A percentile compares a stretch with the other conserved stretches of the same genome.
Conservation (phyloP, 495 filamentous ascomycete species). For the Podospora didyma region DNA sequence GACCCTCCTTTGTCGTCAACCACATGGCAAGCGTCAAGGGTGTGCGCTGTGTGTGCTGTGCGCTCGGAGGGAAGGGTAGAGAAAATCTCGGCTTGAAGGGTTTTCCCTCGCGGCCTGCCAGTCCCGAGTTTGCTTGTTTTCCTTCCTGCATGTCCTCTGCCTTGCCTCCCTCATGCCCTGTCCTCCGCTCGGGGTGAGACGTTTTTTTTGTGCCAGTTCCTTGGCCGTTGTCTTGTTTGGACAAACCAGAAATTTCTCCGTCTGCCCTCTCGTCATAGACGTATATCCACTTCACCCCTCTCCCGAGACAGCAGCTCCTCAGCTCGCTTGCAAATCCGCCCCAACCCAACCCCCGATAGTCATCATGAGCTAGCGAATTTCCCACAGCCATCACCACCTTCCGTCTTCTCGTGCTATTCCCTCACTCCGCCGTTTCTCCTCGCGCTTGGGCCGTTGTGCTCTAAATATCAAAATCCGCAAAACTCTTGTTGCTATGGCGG, state of each 20-base stretch:
- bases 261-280: constrained; percentile 27
- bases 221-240: constrained; percentile 20
- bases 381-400: constrained; percentile 17
- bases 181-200: background rate
- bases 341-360: constrained; percentile 16
- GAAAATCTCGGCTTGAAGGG: constrained; percentile 26
- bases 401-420: constrained; percentile 20
- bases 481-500: constrained; percentile 26
- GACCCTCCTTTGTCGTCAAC: constrained; percentile 28
- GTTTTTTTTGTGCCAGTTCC: constrained; percentile 6
- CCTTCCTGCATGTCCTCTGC: constrained; percentile 4
- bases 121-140: constrained; percentile 11
- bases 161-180: background rate
- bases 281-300: constrained; percentile 29
- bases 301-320: constrained; percentile 22
- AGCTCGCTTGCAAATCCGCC: constrained; percentile 18
- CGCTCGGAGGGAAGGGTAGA: constrained; percentile 9
- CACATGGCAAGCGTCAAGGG: constrained; percentile 46
- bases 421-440: constrained; percentile 18
- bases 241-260: constrained; percentile 18
- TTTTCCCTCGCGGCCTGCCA: constrained; percentile 13
- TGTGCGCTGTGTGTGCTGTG: constrained; percentile 16
- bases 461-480: background rate
- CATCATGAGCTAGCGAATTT: constrained; percentile 33
- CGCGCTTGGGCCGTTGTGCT: constrained; percentile 7